phyloP scores from a whole-genome alignment of 345 rosid genomes.

The Isatis tinctoria region DNA sequence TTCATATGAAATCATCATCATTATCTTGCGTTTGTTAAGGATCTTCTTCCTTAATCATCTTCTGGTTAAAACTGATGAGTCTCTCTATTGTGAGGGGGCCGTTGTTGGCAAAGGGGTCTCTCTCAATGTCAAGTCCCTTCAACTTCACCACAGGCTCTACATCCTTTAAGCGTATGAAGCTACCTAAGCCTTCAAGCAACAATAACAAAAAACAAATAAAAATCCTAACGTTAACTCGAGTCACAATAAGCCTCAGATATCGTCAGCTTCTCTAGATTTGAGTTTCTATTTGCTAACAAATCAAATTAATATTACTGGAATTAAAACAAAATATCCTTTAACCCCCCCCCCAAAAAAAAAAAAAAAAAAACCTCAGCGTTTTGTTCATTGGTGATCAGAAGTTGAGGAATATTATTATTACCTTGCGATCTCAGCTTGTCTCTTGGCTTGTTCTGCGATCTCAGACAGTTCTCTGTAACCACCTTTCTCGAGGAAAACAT shows the following conservation, averaged over 20 bases:
- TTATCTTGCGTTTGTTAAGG: not conserved
- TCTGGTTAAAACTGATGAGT: not conserved
- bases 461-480: slow-evolving; percentile 70
- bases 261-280: not conserved
- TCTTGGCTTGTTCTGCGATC: slow-evolving; percentile 88
- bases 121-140: slow-evolving; percentile 74
- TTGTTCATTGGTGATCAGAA: no score
- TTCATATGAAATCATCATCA: slow-evolving; percentile 7
- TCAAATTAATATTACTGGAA: no score
- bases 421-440: slow-evolving; percentile 89
- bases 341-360: not conserved
- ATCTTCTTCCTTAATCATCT: slow-evolving; percentile 3
- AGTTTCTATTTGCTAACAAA: not conserved
- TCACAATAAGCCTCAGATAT: not conserved
- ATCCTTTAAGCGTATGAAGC: slow-evolving; percentile 76
- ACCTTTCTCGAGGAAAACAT: slow-evolving; percentile 48
- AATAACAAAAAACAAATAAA: not conserved
- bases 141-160: slow-evolving; percentile 89
- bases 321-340: not conserved
- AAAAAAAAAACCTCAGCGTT: no score
- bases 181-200: slow-evolving; percentile 56
- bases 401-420: slow-evolving; percentile 16
- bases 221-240: not conserved
- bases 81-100: slow-evolving; percentile 53
- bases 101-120: no score